Evolutionary conservation across 805 yeast genomes (phyloP).

Genomic region (Candida silvatica): DNA sequence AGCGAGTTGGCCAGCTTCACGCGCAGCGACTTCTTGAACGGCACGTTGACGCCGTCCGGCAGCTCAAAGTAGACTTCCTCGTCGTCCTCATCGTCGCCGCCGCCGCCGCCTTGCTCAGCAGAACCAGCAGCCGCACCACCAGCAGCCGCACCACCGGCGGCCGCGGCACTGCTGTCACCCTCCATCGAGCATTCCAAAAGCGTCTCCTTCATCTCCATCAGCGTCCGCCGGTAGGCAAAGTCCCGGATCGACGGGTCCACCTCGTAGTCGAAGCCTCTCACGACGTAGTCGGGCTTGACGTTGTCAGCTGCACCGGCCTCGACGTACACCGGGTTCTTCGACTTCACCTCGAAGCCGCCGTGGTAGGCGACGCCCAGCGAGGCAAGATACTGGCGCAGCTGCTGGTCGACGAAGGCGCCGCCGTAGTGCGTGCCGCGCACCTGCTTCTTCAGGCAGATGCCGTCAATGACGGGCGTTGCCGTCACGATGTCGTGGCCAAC

Average conservation of each 20-base stretch:
- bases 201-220: constrained; percentile 72
- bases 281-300: constrained; percentile 21
- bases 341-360: constrained; percentile 42
- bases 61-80: constrained; percentile 53
- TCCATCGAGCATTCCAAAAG: constrained; percentile 38
- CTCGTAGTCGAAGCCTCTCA: constrained; percentile 24
- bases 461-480: constrained; percentile 79
- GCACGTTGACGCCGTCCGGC: constrained; percentile 65
- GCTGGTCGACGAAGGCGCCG: constrained; percentile 58
- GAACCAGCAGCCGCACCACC: constrained; percentile 2
- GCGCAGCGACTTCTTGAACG: constrained; percentile 48
- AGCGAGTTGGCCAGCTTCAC: constrained; percentile 62
- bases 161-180: constrained; percentile 14
- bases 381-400: constrained; percentile 34
- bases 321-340: constrained; percentile 26
- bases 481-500: constrained; percentile 72
- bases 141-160: too few species aligned
- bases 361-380: constrained; percentile 25
- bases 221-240: constrained; percentile 45
- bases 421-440: constrained; percentile 66
- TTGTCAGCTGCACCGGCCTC: constrained; percentile 5
- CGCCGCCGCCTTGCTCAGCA: constrained; percentile 4
- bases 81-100: too few species aligned
- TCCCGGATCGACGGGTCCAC: constrained; percentile 43
- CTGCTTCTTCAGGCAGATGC: constrained; percentile 63